Percentiles rank a stretch among this genome's conserved stretches.
Conservation (phyloP, 495 filamentous ascomycete species). For the Aspergillus incahuasiensis region DNA sequence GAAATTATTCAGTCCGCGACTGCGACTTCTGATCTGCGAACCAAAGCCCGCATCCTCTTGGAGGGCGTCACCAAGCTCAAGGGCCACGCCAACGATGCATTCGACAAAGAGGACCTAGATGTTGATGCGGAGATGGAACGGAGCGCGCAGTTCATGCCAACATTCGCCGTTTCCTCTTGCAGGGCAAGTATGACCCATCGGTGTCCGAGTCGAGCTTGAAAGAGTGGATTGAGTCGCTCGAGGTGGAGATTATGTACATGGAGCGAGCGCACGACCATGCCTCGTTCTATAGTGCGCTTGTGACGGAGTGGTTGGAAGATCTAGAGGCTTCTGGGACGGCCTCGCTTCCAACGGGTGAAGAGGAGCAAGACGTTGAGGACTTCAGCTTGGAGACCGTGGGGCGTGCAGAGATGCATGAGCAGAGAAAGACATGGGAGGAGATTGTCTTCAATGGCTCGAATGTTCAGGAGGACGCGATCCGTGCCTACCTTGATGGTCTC, state of each 20-base stretch:
- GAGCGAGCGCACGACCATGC: constrained; percentile 57
- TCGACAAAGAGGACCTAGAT: constrained; percentile 37
- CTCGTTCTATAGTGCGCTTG: constrained; percentile 54
- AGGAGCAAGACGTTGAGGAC: constrained; percentile 10
- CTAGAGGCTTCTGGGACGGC: constrained; percentile 21
- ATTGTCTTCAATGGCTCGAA: constrained; percentile 49
- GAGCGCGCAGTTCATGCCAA: constrained; percentile 29
- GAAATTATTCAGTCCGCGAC: constrained; percentile 29
- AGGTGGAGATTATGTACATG: constrained; percentile 46
- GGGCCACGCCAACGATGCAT: constrained; percentile 31
- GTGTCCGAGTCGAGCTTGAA: constrained; percentile 42
- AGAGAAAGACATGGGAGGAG: constrained; percentile 51
- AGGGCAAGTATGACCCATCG: constrained; percentile 53
- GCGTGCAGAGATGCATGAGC: constrained; percentile 46
- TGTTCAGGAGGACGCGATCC: constrained; percentile 43
- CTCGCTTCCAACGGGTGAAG: not conserved
- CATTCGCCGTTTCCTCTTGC: constrained; percentile 50
- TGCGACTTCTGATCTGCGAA: constrained; percentile 23
- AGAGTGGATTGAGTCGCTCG: constrained; percentile 46
- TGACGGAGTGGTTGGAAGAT: constrained; percentile 57
- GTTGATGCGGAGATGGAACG: constrained; percentile 17
- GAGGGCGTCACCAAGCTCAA: constrained; percentile 39
- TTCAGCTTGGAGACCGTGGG: constrained; percentile 34
- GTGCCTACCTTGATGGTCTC: constrained; percentile 46
- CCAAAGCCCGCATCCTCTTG: constrained; percentile 29